phyloP scores from a whole-genome alignment of 768 basidiomycete genomes.

The Mycena crocata region DNA sequence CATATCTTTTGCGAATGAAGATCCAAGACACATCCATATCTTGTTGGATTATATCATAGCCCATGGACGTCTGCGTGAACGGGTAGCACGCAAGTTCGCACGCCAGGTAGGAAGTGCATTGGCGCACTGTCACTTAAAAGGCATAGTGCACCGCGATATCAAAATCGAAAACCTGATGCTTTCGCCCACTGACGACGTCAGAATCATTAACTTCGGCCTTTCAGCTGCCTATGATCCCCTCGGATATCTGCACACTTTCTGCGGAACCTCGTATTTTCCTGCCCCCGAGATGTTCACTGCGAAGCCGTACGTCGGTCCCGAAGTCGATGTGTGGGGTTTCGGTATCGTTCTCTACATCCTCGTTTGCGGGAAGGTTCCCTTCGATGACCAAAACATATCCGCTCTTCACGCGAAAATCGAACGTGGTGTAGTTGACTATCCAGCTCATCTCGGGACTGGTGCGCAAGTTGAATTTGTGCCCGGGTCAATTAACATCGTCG shows the following conservation, averaged over 20 bases:
- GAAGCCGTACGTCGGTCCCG: constrained; percentile 94
- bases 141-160: constrained; percentile 95
- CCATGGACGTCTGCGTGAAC: constrained; percentile 94
- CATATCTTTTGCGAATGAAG: too few species aligned
- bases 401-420: constrained; percentile 98
- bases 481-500: not conserved
- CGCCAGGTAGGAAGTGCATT: constrained; percentile 95
- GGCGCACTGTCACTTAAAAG: constrained; percentile 95
- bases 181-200: constrained; percentile 96
- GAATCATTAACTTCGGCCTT: constrained; percentile 98
- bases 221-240: constrained; percentile 92
- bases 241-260: constrained; percentile 88
- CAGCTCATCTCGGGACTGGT: constrained; percentile 94
- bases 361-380: constrained; percentile 97
- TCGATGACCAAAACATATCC: constrained; percentile 98
- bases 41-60: constrained; percentile 99
- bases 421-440: constrained; percentile 94
- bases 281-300: constrained; percentile 96
- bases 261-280: constrained; percentile 96
- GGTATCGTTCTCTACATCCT: constrained; percentile 97
- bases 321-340: constrained; percentile 99
- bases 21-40: too few species aligned
- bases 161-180: constrained; percentile 99
- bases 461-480: constrained; percentile 43
- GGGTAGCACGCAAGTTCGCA: constrained; percentile 97